Base-by-base conservation (phyloP, 148 eudicot species). In the Nepenthes mirabilis region DNA sequence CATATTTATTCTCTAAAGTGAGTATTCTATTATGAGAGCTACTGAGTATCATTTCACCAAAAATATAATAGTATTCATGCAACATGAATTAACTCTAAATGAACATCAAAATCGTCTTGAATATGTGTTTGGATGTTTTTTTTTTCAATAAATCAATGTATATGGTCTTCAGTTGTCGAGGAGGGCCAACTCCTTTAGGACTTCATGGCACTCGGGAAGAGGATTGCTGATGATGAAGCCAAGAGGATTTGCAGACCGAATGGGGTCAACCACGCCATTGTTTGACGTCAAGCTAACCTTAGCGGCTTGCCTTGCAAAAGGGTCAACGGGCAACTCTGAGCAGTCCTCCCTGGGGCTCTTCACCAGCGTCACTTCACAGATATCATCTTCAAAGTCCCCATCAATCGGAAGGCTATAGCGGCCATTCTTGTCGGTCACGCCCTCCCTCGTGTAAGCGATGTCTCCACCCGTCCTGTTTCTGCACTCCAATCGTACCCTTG, bases 171-270 rank as follows among this genome's bases (percentile, higher is more conserved):
- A 45, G 11, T 45, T 45, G 48, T 34, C 7, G 33, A 11, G 33
- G 56, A 80, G 40, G 32, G 68, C 79, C 61, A 84, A 43, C 67
- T 84, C 90, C 71, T 76, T 76, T 12, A 70, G 70, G 53, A 74
- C 62, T 1, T 72, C 57, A 6, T 48, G 54, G 58, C 86, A 84
- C 52, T 74, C 80, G 1, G 76, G 50, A 8, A 68, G 66, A 2
- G 78, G 72, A 0, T 47, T 50, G 56, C 74, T 74, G 64, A 36
- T 65, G 65, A 78, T 34, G 70, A 84, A 81, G 1, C 82, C 77
- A 1, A 84, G 77, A 55, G 90, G 79, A 55, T 79, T 81, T 12
- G 80, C 83, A 2, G 64, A 55, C 40, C 90, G 86, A 33, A 58
- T 54, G 1, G 64, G 54, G 7, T 69, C 54, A 4, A 77, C 70